Evolutionary conservation across 768 basidiomycete genomes (phyloP).

Genomic region (Chalciporus sphaerocephalus): DNA sequence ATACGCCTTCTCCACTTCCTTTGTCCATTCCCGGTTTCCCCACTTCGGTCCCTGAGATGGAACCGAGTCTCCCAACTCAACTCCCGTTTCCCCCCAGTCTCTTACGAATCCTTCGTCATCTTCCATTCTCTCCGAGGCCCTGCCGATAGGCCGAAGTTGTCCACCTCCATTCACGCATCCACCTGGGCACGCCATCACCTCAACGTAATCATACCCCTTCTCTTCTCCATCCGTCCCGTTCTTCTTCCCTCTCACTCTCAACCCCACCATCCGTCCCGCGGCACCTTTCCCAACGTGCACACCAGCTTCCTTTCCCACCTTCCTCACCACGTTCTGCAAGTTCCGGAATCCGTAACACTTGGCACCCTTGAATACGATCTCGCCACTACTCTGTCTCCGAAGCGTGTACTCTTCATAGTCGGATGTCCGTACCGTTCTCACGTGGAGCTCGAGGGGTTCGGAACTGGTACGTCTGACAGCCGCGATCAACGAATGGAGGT

Average conservation of each 20-base stretch:
- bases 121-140: constrained; percentile 20
- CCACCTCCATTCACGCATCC: constrained; percentile 98
- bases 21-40: constrained; percentile 82
- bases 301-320: constrained; percentile 83
- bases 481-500: constrained; percentile 74
- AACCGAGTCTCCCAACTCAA: constrained; percentile 15
- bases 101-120: constrained; percentile 67
- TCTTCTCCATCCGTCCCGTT: constrained; percentile 35
- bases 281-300: constrained; percentile 69
- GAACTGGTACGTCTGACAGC: constrained; percentile 43
- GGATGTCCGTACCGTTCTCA: constrained; percentile 60
- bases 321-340: constrained; percentile 92
- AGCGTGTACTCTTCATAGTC: constrained; percentile 78
- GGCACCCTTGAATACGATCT: constrained; percentile 83
- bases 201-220: constrained; percentile 79
- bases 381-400: constrained; percentile 39
- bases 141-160: constrained; percentile 42
- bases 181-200: constrained; percentile 98
- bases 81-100: constrained; percentile 51
- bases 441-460: constrained; percentile 44
- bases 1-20: constrained; percentile 76
- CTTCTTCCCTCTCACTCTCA: constrained; percentile 30
- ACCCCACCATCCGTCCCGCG: constrained; percentile 41
- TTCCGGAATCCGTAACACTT: constrained; percentile 98
- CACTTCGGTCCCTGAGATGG: constrained; percentile 56